Conservation (phyloP, 768 basidiomycete species). For the Leccinum sublutescens region DNA sequence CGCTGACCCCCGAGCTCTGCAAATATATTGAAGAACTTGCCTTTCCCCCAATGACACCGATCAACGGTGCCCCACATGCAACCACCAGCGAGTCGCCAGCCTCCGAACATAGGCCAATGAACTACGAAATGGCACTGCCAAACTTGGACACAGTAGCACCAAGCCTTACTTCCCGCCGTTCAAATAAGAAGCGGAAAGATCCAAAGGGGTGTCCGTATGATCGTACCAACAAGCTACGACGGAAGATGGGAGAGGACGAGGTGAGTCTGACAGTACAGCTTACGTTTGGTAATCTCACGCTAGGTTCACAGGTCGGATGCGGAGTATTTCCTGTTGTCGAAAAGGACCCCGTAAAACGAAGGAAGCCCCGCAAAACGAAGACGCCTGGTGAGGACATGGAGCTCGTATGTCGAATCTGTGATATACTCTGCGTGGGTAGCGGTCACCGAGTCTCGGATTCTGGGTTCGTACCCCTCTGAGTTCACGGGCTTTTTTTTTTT, state of each 20-base stretch:
- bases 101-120: neutral
- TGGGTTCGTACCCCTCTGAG: neutral
- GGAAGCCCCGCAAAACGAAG: neutral
- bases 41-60: neutral
- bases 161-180: neutral
- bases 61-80: neutral
- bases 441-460: neutral
- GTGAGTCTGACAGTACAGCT: neutral
- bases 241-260: neutral
- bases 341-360: too few relatives aligned
- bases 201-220: neutral
- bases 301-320: neutral
- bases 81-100: neutral
- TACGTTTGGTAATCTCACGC: neutral
- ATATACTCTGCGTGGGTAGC: rapidly evolving
- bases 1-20: neutral
- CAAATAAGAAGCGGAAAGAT: neutral
- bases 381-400: neutral
- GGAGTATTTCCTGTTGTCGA: neutral
- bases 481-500: neutral
- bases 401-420: neutral
- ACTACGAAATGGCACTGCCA: neutral
- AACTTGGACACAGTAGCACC: neutral
- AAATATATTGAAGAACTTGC: neutral
- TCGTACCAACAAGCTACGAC: neutral